Evolutionary conservation across 768 basidiomycete species (phyloP), one percentile per base, ranked within the genome.

Genomic region (Suillus occidentalis): DNA sequence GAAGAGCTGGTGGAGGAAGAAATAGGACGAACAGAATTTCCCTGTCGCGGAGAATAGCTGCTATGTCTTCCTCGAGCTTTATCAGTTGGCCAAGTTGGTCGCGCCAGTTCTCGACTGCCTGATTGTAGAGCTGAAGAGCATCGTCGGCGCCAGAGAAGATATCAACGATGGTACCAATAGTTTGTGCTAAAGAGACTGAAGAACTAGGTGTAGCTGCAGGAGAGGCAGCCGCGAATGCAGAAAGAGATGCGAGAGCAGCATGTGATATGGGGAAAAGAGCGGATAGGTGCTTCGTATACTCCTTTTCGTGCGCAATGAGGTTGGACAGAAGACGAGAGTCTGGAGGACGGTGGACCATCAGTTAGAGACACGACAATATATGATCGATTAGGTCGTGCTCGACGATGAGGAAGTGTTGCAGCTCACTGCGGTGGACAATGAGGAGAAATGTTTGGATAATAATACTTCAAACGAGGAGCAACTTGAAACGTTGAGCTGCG

Each of bases 301-400:
- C 89, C 71, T 89, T 91, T 75, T 93, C 91, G 66, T 87, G 83
- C 7, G 79, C 76, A 58, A 92, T 80, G 37, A 94, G 84, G 72
- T 89, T 88, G 3, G 81, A 77, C 63, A 94, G 83, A 18, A 94
- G 82, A 25, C 91, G 85, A 42, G 89, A 87, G 80, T 93, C 91
- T 12, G 88, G 79, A n/a, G 85, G 79, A 31, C 89, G 83, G 73
- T 90, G 90, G 58, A 90, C 87, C 90, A 49, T 49, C 13, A 14
- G 49, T 25, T 25, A 22, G 16, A 34, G 28, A 6, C 6, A 49
- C 47, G 22, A 49, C 22, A 37, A 37, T 0, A 42, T 43, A 31
- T 28, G 31, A 25, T 22, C 20, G 40, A 50, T 22, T 16, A 10
- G 25, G 25, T 28, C 59, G 43, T 40, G 47, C 14, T 42, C 25